Evolutionary conservation across 2,329 filamentous ascomycete species (phyloP).

Genomic region (Trichoderma sp.): DNA sequence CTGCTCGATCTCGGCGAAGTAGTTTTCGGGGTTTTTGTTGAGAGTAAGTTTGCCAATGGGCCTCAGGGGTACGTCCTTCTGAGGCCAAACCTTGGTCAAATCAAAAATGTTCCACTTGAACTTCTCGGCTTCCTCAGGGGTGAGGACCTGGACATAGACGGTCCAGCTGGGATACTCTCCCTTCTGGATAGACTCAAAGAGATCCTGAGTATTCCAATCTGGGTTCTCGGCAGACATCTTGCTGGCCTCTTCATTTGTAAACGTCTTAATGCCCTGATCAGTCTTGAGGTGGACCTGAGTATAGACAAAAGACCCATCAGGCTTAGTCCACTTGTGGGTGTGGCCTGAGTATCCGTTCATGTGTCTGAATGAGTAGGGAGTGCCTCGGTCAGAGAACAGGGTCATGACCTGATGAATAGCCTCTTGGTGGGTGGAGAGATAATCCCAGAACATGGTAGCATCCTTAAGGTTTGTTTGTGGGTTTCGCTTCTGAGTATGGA

Average conservation of each 20-base stretch:
- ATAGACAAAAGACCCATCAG: slow-evolving; percentile 66
- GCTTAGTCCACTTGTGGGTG: slow-evolving; percentile 67
- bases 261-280: slow-evolving; percentile 61
- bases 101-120: slow-evolving; percentile 68
- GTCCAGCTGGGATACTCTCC: slow-evolving; percentile 66
- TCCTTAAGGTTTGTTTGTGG: slow-evolving; percentile 71
- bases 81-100: slow-evolving; percentile 69
- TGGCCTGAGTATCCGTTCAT: slow-evolving; percentile 70
- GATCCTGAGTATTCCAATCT: slow-evolving; percentile 63
- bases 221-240: slow-evolving; percentile 58
- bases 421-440: slow-evolving; percentile 61
- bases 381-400: slow-evolving; percentile 67
- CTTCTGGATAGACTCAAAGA: slow-evolving; percentile 62
- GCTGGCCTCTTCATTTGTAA: slow-evolving; percentile 58
- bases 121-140: slow-evolving; percentile 61
- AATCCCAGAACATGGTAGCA: slow-evolving; percentile 59
- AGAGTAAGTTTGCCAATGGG: slow-evolving; percentile 64
- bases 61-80: slow-evolving; percentile 61
- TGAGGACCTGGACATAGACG: slow-evolving; percentile 63
- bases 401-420: slow-evolving; percentile 65
- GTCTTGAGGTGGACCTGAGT: slow-evolving; percentile 66
- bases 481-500: slow-evolving; percentile 76
- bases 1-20: slow-evolving; percentile 70
- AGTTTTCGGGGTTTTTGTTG: slow-evolving; percentile 66
- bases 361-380: slow-evolving; percentile 63